Percentiles rank a stretch among this genome's conserved stretches.
phyloP scores from a whole-genome alignment of 2,329 filamentous ascomycete genomes.

The Penicillium sp. region DNA sequence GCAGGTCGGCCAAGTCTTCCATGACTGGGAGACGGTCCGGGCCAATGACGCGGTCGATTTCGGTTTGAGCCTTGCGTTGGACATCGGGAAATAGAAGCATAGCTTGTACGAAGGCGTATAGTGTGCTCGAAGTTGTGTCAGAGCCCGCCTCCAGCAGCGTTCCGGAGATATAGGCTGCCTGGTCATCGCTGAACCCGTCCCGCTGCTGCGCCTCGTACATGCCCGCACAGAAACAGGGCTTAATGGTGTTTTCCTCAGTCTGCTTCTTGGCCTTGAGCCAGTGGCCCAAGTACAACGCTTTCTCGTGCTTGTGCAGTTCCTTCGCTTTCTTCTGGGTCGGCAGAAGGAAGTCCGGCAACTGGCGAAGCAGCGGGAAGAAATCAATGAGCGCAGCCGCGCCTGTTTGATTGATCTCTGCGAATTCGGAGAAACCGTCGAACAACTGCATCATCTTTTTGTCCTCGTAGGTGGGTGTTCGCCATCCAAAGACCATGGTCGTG shows the following conservation, averaged over 20 bases:
- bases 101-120: conserved; percentile 53
- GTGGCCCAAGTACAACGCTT: conserved; percentile 44
- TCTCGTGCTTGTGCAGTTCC: conserved; percentile 47
- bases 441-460: conserved; percentile 48
- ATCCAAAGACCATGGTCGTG: conserved; percentile 55
- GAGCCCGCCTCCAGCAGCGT: conserved; percentile 48
- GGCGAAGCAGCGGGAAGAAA: conserved; percentile 48
- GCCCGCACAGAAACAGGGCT: conserved; percentile 32
- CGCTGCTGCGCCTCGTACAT: conserved; percentile 34
- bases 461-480: conserved; percentile 44
- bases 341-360: conserved; percentile 45
- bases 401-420: conserved; percentile 46
- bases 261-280: conserved; percentile 46
- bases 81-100: conserved; percentile 50
- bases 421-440: conserved; percentile 46
- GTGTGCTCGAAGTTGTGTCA: conserved; percentile 53
- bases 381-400: conserved; percentile 49
- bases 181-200: conserved; percentile 34
- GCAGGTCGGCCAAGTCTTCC: conserved; percentile 33
- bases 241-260: conserved; percentile 29
- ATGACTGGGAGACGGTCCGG: conserved; percentile 32
- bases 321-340: conserved; percentile 44
- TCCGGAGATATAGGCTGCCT: conserved; percentile 36
- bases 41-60: conserved; percentile 38
- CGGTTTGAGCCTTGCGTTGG: conserved; percentile 43